phyloP scores from a whole-genome alignment of 148 eudicot genomes.

The Salicornia ramosissima region DNA sequence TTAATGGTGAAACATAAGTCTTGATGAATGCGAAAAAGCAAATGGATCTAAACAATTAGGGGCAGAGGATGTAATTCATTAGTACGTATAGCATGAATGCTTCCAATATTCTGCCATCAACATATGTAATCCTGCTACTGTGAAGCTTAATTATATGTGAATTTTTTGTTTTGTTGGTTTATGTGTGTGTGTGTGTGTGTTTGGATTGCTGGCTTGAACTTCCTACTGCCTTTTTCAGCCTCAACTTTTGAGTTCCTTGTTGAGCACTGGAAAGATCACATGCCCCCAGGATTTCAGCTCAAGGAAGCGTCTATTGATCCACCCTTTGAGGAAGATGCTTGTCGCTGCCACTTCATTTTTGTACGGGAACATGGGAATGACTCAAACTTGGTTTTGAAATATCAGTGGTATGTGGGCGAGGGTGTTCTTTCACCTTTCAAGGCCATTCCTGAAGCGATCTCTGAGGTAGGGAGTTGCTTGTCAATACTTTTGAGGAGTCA shows the following conservation, averaged over 20 bases:
- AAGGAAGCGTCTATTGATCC: conserved; percentile 71
- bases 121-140: conserved; percentile 2
- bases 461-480: conserved; percentile 50
- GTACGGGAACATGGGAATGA: conserved; percentile 47
- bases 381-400: conserved; percentile 61
- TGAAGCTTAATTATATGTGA: neutral
- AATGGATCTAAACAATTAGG: no score
- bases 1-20: no score
- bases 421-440: conserved; percentile 60
- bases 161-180: neutral
- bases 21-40: no score
- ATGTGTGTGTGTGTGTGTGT: neutral
- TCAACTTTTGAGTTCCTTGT: conserved; percentile 77
- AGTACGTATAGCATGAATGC: neutral
- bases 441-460: conserved; percentile 58
- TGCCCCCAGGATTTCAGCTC: conserved; percentile 76
- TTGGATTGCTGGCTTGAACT: conserved; percentile 3
- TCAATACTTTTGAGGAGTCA: neutral
- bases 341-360: conserved; percentile 84
- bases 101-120: neutral
- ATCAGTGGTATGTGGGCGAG: conserved; percentile 90
- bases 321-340: conserved; percentile 95
- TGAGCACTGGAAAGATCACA: conserved; percentile 76
- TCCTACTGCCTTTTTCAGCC: conserved; percentile 43
- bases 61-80: no score